Base-by-base conservation (phyloP, 441 rosid genomes). In the Populus hybrid region DNA sequence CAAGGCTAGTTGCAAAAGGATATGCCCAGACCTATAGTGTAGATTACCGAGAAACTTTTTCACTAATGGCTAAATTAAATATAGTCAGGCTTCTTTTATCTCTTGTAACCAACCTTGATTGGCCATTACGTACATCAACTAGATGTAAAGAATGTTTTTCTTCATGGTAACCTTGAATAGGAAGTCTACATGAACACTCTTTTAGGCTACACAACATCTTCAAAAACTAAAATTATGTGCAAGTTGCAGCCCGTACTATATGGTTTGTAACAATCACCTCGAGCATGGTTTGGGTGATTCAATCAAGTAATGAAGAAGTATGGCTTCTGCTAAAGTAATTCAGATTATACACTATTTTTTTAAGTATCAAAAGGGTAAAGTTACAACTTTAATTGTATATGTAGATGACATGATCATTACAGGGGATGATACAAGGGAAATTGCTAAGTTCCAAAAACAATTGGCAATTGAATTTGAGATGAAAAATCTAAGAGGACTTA, bases 261-360 rank as follows among this genome's bases (percentile, higher is more conserved):
- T 40, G 18, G 35, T n/a, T 11, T 71, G 14, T 20, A 71, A 38
- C 9, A 71, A n/a, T 71, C 33, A 38, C 35, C 31, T 9, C 9
- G 31, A 21, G 63, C 7, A 5, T 77, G 80, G 45, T 71, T 71
- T 28, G 33, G 36, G 4, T 14, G 75, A 28, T 77, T 71, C 16
- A 63, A 9, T n/a, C 16, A 9, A 50, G 11, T 6, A 4, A 42
- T 68, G 31, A 68, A 28, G 12, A 45, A 76, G 26, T 28, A 68
- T 68, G 74, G 74, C 10, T 68, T 50, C 6, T 4, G 3, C 20
- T 74, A 69, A 69, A 59, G 69, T 24, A 69, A 76, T 12, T 56
- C 3, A n/a, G 33, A 76, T 31, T n/a, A 64, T 11, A 31, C 56
- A 11, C 2, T 64, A 36, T 64, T 64, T 6, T 9, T 31, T 63